phyloP scores from a whole-genome alignment of 257 asterid species.

The Eustoma russellianum region DNA sequence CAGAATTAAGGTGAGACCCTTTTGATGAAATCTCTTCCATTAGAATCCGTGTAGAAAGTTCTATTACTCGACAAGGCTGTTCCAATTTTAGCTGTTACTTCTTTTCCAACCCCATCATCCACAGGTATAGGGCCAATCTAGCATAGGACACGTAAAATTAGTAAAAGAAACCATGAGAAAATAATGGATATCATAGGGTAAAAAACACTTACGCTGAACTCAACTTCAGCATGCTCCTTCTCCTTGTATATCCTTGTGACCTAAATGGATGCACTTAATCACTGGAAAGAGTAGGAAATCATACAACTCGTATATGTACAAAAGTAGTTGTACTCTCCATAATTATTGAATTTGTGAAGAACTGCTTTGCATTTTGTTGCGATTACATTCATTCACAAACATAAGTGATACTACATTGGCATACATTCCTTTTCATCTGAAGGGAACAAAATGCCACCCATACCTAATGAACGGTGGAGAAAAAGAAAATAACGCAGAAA shows the following conservation, averaged over 20 bases:
- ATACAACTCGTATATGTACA: neutral
- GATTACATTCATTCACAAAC: too few relatives aligned
- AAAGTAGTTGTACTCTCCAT: neutral
- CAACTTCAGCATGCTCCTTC: slow-evolving; percentile 21
- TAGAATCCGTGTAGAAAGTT: slow-evolving; percentile 75
- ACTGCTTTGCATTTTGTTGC: too few relatives aligned
- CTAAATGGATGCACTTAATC: slow-evolving; percentile 3
- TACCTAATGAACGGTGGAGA: too few relatives aligned
- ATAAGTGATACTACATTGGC: too few relatives aligned
- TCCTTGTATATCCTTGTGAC: slow-evolving; percentile 16
- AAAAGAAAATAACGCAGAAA: too few relatives aligned
- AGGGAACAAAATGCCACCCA: too few relatives aligned
- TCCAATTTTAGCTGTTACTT: slow-evolving; percentile 52
- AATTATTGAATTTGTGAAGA: too few relatives aligned
- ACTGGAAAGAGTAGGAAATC: slow-evolving; percentile 8
- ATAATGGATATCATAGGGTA: neutral
- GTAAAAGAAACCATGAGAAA: neutral
- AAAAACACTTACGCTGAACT: slow-evolving; percentile 13
- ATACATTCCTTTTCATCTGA: too few relatives aligned
- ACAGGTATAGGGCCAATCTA: slow-evolving; percentile 22
- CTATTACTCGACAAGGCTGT: slow-evolving; percentile 52
- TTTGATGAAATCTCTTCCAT: slow-evolving; percentile 75
- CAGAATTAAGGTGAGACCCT: slow-evolving; percentile 34
- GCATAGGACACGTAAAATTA: slow-evolving; percentile 1
- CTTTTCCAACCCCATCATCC: slow-evolving; percentile 42